These are phyloP conservation scores for Calonectria montana DNA, from an alignment of 2,329 filamentous ascomycete genomes.

Conservation along the genomic window DNA sequence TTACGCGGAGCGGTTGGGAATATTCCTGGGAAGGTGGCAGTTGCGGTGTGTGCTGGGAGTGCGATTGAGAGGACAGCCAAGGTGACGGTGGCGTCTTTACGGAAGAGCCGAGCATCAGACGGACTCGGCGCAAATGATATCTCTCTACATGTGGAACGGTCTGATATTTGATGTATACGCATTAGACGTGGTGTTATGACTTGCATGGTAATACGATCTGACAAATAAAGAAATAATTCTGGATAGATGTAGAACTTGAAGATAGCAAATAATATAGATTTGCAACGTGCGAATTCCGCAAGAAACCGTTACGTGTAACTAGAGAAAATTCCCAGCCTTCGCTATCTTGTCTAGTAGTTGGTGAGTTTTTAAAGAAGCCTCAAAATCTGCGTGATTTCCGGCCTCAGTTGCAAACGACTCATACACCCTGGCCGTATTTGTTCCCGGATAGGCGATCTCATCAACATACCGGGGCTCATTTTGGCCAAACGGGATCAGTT, in stretches of 20 bases:
- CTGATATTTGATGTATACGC: constrained; percentile 27
- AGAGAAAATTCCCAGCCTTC: not conserved
- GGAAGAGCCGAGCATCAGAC: constrained; percentile 22
- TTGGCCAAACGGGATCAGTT: not conserved
- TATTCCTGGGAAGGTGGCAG: constrained; percentile 31
- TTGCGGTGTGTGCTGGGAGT: constrained; percentile 39
- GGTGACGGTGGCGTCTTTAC: constrained; percentile 28
- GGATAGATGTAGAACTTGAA: not conserved
- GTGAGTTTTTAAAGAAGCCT: not conserved
- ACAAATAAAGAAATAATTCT: not conserved
- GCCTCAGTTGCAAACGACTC: not conserved
- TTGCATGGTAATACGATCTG: constrained; percentile 5
- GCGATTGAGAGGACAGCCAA: constrained; percentile 34
- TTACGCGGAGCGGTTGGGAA: constrained; percentile 28
- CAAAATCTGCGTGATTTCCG: not conserved
- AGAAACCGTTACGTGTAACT: not conserved
- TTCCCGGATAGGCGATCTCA: not conserved
- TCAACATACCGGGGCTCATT: not conserved
- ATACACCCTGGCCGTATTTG: constrained; percentile 2
- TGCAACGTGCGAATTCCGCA: not conserved
- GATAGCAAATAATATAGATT: not conserved
- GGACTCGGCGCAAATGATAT: constrained; percentile 27
- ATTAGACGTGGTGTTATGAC: not conserved
- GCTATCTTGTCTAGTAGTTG: not conserved
- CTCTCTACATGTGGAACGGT: constrained; percentile 37